phyloP scores from a whole-genome alignment of 257 asterid genomes.

The Linaria vulgaris region DNA sequence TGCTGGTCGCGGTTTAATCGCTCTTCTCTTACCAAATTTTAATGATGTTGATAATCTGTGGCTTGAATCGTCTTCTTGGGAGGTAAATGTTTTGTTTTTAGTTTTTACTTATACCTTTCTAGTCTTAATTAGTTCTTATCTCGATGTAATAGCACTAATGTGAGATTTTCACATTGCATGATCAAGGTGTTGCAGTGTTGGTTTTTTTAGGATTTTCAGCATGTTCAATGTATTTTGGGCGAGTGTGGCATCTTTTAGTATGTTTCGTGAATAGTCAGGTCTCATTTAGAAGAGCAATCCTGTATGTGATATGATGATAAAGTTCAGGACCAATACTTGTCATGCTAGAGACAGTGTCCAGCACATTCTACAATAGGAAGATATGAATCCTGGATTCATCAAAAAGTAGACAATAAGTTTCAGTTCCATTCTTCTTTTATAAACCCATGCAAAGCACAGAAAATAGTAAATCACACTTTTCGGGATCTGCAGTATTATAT shows the following conservation, averaged over 20 bases:
- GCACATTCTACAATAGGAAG: constrained; percentile 8
- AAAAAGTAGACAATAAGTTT: neutral
- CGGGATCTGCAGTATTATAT: no score
- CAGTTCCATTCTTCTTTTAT: neutral
- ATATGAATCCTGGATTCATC: neutral
- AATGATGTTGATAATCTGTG: constrained; percentile 83
- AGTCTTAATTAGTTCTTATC: neutral
- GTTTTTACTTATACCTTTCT: constrained; percentile 6
- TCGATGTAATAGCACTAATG: constrained; percentile 1
- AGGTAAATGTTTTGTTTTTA: constrained; percentile 51
- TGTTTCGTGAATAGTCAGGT: neutral
- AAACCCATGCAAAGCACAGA: neutral
- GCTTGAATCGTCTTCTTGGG: constrained; percentile 97
- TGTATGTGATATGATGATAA: neutral
- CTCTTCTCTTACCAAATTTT: constrained; percentile 83
- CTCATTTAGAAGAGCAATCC: neutral
- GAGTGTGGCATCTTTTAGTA: neutral
- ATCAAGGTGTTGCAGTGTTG: constrained; percentile 9
- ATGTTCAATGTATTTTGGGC: neutral
- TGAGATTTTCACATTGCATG: constrained; percentile 15
- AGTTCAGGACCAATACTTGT: neutral
- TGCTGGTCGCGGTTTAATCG: constrained; percentile 94
- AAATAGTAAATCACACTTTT: neutral
- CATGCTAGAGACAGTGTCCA: neutral
- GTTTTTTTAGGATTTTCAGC: neutral